These are phyloP conservation scores for Candida qinlingensis DNA, from an alignment of 805 yeast genomes.

Conservation along the genomic window DNA sequence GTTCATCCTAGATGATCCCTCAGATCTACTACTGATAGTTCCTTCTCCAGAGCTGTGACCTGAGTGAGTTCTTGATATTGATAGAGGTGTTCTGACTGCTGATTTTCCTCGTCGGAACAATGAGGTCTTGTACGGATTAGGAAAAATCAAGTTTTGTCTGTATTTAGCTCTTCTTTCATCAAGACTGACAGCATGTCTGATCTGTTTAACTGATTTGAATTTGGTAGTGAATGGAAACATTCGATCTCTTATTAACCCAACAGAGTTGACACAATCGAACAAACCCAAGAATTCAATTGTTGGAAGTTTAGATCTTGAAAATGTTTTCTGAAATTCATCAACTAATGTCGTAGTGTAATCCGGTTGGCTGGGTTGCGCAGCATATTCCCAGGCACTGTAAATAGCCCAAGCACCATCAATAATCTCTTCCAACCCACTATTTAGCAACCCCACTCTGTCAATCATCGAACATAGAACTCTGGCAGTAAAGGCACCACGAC, in stretches of 20 bases:
- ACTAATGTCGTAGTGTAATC: constrained; percentile 40
- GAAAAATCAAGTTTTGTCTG: constrained; percentile 49
- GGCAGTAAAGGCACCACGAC: constrained; percentile 63
- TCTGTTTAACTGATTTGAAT: constrained; percentile 46
- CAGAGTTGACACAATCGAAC: constrained; percentile 67
- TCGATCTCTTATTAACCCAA: constrained; percentile 53
- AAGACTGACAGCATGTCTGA: constrained; percentile 62
- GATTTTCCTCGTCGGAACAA: constrained; percentile 18
- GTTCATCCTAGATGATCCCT: background rate
- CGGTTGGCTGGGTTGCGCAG: constrained; percentile 49
- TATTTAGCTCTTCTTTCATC: constrained; percentile 65
- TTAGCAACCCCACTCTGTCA: constrained; percentile 55
- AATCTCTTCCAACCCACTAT: constrained; percentile 50
- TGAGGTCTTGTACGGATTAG: constrained; percentile 34
- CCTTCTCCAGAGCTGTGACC: background rate
- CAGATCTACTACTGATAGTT: background rate
- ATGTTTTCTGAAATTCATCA: constrained; percentile 49
- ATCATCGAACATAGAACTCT: constrained; percentile 62
- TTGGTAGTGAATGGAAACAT: constrained; percentile 54
- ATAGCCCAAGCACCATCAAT: constrained; percentile 58
- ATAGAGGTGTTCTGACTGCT: constrained; percentile 1
- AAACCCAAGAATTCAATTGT: constrained; percentile 55
- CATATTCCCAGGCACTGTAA: constrained; percentile 53
- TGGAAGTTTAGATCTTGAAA: constrained; percentile 39
- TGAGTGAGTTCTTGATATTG: background rate